Percentiles rank a stretch among this genome's conserved stretches.
Evolutionary conservation across 2,329 filamentous ascomycete species (phyloP).

Genomic region (Sarocladiaceae sp.): DNA sequence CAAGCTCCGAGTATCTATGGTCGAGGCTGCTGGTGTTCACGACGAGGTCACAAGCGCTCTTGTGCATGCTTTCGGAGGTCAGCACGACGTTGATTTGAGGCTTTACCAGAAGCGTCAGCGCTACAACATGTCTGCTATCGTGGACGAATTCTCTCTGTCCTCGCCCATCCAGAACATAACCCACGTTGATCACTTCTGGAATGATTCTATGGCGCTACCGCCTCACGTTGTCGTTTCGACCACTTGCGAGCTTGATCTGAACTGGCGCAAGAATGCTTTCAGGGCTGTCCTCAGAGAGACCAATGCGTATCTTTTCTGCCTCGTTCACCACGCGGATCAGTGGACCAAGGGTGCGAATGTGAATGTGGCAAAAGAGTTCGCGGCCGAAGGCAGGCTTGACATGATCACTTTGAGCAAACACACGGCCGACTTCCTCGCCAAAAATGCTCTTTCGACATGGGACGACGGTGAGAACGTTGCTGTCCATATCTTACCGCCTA

Average conservation of each 20-base stretch:
- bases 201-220: constrained; percentile 11
- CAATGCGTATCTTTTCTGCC: constrained; percentile 20
- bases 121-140: constrained; percentile 20
- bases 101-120: constrained; percentile 19
- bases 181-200: constrained; percentile 14
- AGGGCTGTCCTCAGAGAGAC: constrained; percentile 16
- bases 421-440: constrained; percentile 18
- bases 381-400: constrained; percentile 16
- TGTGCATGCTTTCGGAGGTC: constrained; percentile 19
- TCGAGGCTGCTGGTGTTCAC: constrained; percentile 21
- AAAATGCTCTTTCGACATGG: constrained; percentile 18
- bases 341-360: constrained; percentile 18
- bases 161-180: constrained; percentile 14
- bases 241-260: constrained; percentile 22
- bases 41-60: constrained; percentile 22
- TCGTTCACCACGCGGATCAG: constrained; percentile 21
- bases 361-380: constrained; percentile 16
- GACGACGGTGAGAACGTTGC: constrained; percentile 12
- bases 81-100: constrained; percentile 15
- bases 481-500: constrained; percentile 19
- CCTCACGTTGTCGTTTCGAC: constrained; percentile 22
- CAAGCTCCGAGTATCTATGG: constrained; percentile 19
- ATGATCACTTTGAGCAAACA: constrained; percentile 22
- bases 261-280: constrained; percentile 13
- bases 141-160: constrained; percentile 18